A percentile compares a stretch with the other conserved stretches of the same genome.
phyloP scores from a whole-genome alignment of 2,329 filamentous ascomycete genomes.

The Apiospora sp. region DNA sequence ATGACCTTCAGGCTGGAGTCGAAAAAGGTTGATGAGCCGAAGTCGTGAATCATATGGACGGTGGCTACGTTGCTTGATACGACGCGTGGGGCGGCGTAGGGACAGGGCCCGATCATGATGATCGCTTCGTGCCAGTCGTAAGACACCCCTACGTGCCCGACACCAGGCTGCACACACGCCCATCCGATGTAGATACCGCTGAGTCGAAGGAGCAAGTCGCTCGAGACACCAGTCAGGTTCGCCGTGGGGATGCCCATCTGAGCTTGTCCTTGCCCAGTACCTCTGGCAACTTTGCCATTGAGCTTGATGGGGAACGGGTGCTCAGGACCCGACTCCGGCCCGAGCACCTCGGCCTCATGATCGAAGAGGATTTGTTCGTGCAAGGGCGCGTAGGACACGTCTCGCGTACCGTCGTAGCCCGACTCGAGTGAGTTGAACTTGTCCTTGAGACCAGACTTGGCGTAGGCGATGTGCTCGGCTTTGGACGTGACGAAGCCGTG shows the following conservation, averaged over 20 bases:
- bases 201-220: conserved; percentile 61
- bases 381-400: conserved; percentile 47
- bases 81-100: conserved; percentile 54
- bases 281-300: conserved; percentile 54
- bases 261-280: conserved; percentile 49
- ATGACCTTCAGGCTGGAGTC: conserved; percentile 58
- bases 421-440: conserved; percentile 46
- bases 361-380: conserved; percentile 43
- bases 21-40: conserved; percentile 51
- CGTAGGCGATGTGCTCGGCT: conserved; percentile 51
- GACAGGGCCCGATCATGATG: conserved; percentile 62
- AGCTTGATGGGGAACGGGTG: conserved; percentile 63
- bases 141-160: conserved; percentile 43
- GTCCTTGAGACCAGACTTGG: conserved; percentile 41
- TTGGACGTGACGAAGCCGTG: conserved; percentile 47
- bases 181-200: conserved; percentile 72
- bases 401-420: conserved; percentile 44
- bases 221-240: conserved; percentile 59
- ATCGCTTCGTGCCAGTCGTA: conserved; percentile 66
- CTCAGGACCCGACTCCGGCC: conserved; percentile 58
- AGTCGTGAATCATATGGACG: conserved; percentile 62
- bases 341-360: conserved; percentile 49
- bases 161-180: conserved; percentile 55
- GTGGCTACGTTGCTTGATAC: conserved; percentile 58
- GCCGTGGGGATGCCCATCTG: conserved; percentile 61